phyloP scores from a whole-genome alignment of 208 protist genomes.

The Leishmania mexicana region DNA sequence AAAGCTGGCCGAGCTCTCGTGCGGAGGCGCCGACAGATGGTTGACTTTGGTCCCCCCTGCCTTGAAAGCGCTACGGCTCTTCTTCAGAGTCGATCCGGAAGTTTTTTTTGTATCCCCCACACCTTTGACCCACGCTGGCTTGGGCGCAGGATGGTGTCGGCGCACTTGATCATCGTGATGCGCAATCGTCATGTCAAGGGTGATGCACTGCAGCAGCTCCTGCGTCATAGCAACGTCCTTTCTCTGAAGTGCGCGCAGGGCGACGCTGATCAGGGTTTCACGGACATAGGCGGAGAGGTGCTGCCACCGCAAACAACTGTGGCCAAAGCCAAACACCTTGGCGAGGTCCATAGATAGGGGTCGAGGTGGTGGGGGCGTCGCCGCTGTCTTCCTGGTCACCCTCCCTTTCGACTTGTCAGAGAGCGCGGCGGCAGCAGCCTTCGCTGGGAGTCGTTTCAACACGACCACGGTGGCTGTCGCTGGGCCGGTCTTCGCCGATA shows the following conservation, averaged over 20 bases:
- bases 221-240: constrained; percentile 26
- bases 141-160: background rate
- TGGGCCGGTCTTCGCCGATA: background rate
- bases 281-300: constrained; percentile 18
- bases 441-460: constrained; percentile 6
- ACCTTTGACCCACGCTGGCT: background rate
- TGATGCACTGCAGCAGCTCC: constrained; percentile 32
- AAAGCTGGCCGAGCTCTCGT: constrained; percentile 14
- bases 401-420: background rate
- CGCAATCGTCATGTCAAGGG: constrained; percentile 26
- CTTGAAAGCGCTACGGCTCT: constrained; percentile 8
- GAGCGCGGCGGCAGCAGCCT: background rate
- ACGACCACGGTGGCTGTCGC: background rate
- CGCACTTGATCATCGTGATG: constrained; percentile 19
- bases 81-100: constrained; percentile 4
- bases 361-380: background rate
- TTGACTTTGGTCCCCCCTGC: background rate
- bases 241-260: constrained; percentile 27
- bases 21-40: background rate
- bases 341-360: constrained; percentile 18
- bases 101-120: background rate
- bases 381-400: background rate
- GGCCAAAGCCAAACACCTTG: constrained; percentile 27
- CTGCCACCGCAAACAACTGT: constrained; percentile 12
- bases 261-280: constrained; percentile 27